Evolutionary conservation across 495 filamentous ascomycete genomes (phyloP).

Genomic region (Podospora bellae-mahoneyi): DNA sequence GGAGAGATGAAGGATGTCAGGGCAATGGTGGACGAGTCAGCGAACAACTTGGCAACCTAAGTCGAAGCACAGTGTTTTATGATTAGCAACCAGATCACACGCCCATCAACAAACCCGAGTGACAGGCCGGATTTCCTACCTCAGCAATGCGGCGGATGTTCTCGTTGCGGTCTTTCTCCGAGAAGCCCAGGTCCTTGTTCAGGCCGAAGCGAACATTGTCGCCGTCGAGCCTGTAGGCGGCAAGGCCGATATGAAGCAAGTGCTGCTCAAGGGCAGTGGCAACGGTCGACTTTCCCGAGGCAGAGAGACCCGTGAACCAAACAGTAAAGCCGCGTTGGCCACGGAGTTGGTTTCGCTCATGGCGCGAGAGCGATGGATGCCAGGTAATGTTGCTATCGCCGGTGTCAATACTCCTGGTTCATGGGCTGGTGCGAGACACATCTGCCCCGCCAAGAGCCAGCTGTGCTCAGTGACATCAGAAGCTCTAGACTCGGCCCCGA

Average conservation of each 20-base stretch:
- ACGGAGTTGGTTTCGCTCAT: constrained; percentile 74
- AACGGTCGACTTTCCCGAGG: constrained; percentile 93
- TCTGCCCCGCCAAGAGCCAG: background rate
- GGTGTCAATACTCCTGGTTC: constrained; percentile 1
- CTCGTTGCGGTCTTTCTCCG: constrained; percentile 87
- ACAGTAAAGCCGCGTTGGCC: constrained; percentile 88
- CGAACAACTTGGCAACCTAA: constrained; percentile 91
- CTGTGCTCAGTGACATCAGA: background rate
- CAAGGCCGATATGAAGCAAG: constrained; percentile 75
- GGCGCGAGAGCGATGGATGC: constrained; percentile 84
- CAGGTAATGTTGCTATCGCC: constrained; percentile 88
- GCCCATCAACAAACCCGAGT: background rate
- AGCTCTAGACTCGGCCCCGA: background rate
- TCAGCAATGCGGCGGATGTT: constrained; percentile 96
- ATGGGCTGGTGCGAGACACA: background rate
- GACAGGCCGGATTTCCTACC: constrained; percentile 37
- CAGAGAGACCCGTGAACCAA: constrained; percentile 95
- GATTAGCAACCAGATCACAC: constrained; percentile 8
- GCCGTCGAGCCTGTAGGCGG: constrained; percentile 91
- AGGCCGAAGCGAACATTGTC: constrained; percentile 98
- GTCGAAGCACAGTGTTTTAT: background rate
- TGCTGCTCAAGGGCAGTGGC: constrained; percentile 95
- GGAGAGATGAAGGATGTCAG: constrained; percentile 97
- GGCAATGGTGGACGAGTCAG: constrained; percentile 80
- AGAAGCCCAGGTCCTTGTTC: constrained; percentile 96